A percentile compares a stretch with the other conserved stretches of the same genome.
Conservation (phyloP, 192 early-diverging fungal genomes). For the Haplosporangium gracile region DNA sequence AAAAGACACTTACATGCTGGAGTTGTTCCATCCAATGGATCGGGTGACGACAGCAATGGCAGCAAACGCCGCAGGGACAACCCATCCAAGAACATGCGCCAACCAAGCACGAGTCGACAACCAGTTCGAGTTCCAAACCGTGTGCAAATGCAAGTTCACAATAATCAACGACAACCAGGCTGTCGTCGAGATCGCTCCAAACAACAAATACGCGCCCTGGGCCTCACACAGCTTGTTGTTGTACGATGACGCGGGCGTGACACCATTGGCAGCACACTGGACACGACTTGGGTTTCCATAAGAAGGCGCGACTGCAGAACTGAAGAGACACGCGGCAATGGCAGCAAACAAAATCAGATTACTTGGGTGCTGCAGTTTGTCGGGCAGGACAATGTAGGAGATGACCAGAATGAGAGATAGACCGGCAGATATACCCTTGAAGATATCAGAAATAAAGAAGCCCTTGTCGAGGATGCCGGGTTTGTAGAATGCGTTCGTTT, state of each 20-base stretch:
- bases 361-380: conserved; percentile 60
- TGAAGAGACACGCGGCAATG: conserved; percentile 47
- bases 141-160: conserved; percentile 59
- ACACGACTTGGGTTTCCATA: conserved; percentile 49
- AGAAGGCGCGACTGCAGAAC: conserved; percentile 37
- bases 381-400: conserved; percentile 58
- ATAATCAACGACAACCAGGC: conserved; percentile 53
- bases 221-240: conserved; percentile 53
- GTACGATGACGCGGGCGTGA: conserved; percentile 31
- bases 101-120: conserved; percentile 51
- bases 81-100: conserved; percentile 57
- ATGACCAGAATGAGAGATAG: conserved; percentile 53
- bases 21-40: conserved; percentile 58
- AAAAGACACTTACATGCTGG: conserved; percentile 46
- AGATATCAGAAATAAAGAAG: conserved; percentile 58
- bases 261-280: conserved; percentile 46
- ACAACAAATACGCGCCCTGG: conserved; percentile 58
- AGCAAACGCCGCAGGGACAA: conserved; percentile 51
- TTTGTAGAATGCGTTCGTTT: conserved; percentile 59
- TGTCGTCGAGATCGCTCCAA: conserved; percentile 50
- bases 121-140: conserved; percentile 63
- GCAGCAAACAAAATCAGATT: conserved; percentile 57
- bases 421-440: conserved; percentile 51
- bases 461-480: conserved; percentile 44
- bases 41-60: conserved; percentile 47